phyloP scores from a whole-genome alignment of 225 moss, liverwort and hornwort species.

The Takakia lepidozioides region DNA sequence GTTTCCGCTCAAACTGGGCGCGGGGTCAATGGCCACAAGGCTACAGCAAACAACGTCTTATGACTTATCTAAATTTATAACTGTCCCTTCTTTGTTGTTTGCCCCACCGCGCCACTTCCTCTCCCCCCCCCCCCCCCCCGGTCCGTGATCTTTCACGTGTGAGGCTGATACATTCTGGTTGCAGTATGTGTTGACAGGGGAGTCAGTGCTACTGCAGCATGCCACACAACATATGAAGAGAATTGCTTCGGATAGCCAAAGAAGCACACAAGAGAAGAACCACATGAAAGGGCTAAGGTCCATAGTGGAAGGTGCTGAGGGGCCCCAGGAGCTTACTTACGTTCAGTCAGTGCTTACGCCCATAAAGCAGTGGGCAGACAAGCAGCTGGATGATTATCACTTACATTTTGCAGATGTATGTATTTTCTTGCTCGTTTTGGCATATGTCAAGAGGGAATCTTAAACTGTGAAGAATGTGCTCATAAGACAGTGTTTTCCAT shows the following conservation, averaged over 20 bases:
- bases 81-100: too few relatives aligned
- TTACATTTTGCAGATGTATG: conserved; percentile 73
- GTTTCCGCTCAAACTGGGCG: too few relatives aligned
- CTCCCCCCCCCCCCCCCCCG: too few relatives aligned
- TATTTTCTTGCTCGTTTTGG: too few relatives aligned
- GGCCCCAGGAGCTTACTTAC: conserved; percentile 66
- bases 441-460: too few relatives aligned
- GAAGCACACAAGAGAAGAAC: conserved; percentile 80
- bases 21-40: too few relatives aligned
- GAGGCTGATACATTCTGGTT: conserved; percentile 12
- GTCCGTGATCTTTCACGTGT: too few relatives aligned
- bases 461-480: too few relatives aligned
- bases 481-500: too few relatives aligned
- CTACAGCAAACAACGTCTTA: too few relatives aligned
- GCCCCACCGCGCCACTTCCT: too few relatives aligned
- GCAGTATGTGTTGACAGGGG: conserved; percentile 92
- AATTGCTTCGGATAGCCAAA: conserved; percentile 85
- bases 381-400: conserved; percentile 84
- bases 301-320: conserved; percentile 54
- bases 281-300: conserved; percentile 70
- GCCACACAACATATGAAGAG: conserved; percentile 88
- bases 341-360: conserved; percentile 90
- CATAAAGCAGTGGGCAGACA: conserved; percentile 90
- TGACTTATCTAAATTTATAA: too few relatives aligned
- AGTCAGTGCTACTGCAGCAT: conserved; percentile 66